These are phyloP conservation scores for Aspergillus hancockii DNA, from an alignment of 495 filamentous ascomycete genomes.

Conservation along the genomic window DNA sequence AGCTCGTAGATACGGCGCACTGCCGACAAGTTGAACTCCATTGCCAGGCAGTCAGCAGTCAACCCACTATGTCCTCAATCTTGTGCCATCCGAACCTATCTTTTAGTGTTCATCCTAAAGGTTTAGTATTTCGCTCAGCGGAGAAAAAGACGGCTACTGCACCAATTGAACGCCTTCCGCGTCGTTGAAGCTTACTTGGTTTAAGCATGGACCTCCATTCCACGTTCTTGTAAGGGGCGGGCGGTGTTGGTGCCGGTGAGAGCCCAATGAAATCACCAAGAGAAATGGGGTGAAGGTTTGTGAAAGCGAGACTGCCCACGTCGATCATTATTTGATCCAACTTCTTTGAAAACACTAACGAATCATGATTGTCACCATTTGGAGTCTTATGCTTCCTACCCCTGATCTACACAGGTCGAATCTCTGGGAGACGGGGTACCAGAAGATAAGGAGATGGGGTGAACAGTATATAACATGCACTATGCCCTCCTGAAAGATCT, in stretches of 20 bases:
- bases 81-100: not conserved
- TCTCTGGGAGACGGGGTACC: not conserved
- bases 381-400: not conserved
- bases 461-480: slow-evolving; percentile 2
- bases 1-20: not conserved
- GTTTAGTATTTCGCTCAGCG: not conserved
- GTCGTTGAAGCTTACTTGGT: not conserved
- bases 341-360: not conserved
- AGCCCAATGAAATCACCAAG: not conserved
- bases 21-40: not conserved
- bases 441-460: not conserved
- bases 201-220: slow-evolving; percentile 1
- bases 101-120: not conserved
- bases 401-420: slow-evolving; percentile 15
- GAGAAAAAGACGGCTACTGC: not conserved
- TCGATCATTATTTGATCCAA: slow-evolving; percentile 8
- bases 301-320: not conserved
- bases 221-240: not conserved
- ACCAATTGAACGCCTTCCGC: not conserved
- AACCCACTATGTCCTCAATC: not conserved
- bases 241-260: not conserved
- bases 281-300: not conserved
- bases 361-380: not conserved
- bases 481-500: not conserved
- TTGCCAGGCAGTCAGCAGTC: not conserved